phyloP scores from a whole-genome alignment of 805 yeast genomes.

The Saccharomyces kudriavzevii region DNA sequence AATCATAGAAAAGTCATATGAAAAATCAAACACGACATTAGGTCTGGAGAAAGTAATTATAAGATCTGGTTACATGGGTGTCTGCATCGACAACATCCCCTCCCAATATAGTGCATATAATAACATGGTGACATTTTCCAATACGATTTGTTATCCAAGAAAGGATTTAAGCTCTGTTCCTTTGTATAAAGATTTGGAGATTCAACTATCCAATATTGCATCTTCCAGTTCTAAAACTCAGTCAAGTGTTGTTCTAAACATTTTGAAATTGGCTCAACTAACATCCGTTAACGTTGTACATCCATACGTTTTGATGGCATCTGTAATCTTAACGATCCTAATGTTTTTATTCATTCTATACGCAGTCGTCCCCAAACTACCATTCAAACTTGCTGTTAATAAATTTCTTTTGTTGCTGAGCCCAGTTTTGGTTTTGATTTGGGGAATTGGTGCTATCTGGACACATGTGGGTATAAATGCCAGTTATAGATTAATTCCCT shows the following conservation, averaged over 20 bases:
- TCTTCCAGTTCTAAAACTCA: constrained; percentile 21
- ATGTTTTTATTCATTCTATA: constrained; percentile 38
- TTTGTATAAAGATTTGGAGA: constrained; percentile 21
- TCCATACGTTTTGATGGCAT: constrained; percentile 46
- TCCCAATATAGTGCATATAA: constrained; percentile 10
- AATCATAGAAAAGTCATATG: constrained; percentile 34
- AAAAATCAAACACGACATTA: constrained; percentile 22
- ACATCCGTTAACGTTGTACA: constrained; percentile 42
- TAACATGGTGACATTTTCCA: constrained; percentile 6
- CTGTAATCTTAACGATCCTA: constrained; percentile 37
- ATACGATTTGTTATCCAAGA: constrained; percentile 21
- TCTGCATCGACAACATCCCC: constrained; percentile 40
- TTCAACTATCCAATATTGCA: constrained; percentile 19
- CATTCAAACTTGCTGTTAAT: constrained; percentile 29
- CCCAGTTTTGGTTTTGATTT: constrained; percentile 35
- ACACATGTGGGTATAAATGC: constrained; percentile 48
- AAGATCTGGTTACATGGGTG: constrained; percentile 47
- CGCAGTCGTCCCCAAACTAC: constrained; percentile 42
- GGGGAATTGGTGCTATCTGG: constrained; percentile 64
- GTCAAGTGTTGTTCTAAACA: constrained; percentile 29
- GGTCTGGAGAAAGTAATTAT: constrained; percentile 37
- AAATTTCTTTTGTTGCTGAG: constrained; percentile 29
- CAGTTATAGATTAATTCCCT: constrained; percentile 36
- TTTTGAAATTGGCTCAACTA: constrained; percentile 39
- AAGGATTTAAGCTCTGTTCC: constrained; percentile 16